Percentiles rank a stretch among this genome's conserved stretches.
Evolutionary conservation across 1,284 basidiomycete genomes (phyloP).

Genomic region (Naganishia liquefaciens): DNA sequence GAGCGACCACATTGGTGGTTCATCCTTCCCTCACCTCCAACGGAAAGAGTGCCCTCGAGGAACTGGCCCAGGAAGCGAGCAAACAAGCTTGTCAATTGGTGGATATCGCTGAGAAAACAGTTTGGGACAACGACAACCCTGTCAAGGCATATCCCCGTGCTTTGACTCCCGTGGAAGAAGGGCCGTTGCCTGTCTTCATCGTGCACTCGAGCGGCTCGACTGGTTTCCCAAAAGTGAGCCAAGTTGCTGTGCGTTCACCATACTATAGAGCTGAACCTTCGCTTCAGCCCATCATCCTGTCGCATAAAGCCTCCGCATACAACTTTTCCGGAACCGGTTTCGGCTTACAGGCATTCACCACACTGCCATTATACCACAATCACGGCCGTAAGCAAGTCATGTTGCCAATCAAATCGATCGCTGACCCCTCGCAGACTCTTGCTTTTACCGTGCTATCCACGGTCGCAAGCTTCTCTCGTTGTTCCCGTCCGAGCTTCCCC

Average conservation of each 20-base stretch:
- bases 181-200: conserved; percentile 57
- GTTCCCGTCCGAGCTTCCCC: conserved; percentile 29
- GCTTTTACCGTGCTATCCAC: conserved; percentile 31
- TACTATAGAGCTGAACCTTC: conserved; percentile 43
- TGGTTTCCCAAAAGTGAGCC: conserved; percentile 51
- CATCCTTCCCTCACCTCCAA: conserved; percentile 54
- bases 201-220: conserved; percentile 67
- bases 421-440: conserved; percentile 16
- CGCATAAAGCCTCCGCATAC: conserved; percentile 51
- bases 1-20: conserved; percentile 58
- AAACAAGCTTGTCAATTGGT: conserved; percentile 15
- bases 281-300: conserved; percentile 57
- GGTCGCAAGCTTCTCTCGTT: conserved; percentile 21
- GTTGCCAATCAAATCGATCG: neutral
- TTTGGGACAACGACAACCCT: conserved; percentile 43
- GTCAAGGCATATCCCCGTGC: conserved; percentile 49
- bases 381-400: conserved; percentile 25
- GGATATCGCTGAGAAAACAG: conserved; percentile 9
- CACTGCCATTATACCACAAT: conserved; percentile 31
- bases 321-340: conserved; percentile 28
- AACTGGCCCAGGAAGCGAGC: conserved; percentile 46
- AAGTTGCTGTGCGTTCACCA: conserved; percentile 35
- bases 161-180: conserved; percentile 58
- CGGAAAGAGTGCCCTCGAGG: conserved; percentile 49
- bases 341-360: conserved; percentile 23